phyloP scores from a whole-genome alignment of 768 basidiomycete species.

The Lyophyllum atratum region DNA sequence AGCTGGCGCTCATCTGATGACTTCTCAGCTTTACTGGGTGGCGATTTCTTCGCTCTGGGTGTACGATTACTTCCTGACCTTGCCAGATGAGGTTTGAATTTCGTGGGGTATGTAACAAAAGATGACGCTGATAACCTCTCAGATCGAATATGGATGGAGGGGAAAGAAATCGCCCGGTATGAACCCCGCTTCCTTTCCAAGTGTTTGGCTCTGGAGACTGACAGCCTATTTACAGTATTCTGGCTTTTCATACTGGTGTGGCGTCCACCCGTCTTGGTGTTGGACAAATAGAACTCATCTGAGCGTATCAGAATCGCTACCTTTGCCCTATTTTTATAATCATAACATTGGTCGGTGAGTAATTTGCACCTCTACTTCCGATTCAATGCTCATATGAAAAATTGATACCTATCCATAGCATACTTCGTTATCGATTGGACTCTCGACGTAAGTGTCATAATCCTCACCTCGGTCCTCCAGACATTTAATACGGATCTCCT shows the following conservation, averaged over 20 bases:
- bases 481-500: not conserved
- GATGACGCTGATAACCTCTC: not conserved
- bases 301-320: conserved; percentile 16
- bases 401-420: not conserved
- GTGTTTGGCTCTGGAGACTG: not conserved
- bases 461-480: not conserved
- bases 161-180: not conserved
- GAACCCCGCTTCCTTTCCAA: not conserved
- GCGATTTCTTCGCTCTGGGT: conserved; percentile 16
- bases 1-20: not conserved
- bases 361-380: too few relatives aligned
- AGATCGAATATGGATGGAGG: conserved; percentile 10
- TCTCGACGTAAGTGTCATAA: not conserved
- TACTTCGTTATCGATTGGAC: not conserved
- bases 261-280: not conserved
- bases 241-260: conserved; percentile 10
- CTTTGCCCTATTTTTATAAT: conserved; percentile 14
- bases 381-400: not conserved
- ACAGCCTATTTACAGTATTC: not conserved
- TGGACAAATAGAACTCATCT: too few relatives aligned
- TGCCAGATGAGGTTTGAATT: conserved; percentile 13
- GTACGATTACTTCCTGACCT: conserved; percentile 18
- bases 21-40: conserved; percentile 13
- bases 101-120: not conserved
- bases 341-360: conserved; percentile 13